These are phyloP conservation scores for Leccinum barrowsii DNA, from an alignment of 768 basidiomycete genomes.

Conservation along the genomic window DNA sequence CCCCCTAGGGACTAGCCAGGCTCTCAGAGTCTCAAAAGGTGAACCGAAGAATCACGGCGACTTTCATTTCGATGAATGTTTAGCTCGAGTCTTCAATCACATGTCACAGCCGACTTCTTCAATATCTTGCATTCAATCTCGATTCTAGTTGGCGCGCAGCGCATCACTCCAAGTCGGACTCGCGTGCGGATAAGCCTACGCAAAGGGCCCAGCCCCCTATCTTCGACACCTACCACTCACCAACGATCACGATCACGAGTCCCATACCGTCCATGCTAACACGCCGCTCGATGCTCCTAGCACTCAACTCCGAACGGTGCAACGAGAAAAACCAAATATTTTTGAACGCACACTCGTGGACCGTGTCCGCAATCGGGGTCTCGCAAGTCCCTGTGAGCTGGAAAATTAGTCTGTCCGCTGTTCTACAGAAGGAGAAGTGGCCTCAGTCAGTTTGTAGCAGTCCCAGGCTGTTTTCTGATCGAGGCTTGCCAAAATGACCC, in stretches of 20 bases:
- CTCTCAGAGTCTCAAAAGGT: background rate
- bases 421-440: background rate
- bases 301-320: background rate
- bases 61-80: background rate
- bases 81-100: background rate
- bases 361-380: no score
- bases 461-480: background rate
- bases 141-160: background rate
- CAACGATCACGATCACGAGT: background rate
- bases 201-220: no score
- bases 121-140: background rate
- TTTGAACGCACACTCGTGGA: background rate
- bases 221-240: background rate
- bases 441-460: background rate
- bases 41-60: background rate
- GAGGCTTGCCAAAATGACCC: background rate
- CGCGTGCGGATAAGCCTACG: background rate
- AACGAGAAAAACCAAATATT: background rate
- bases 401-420: background rate
- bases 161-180: background rate
- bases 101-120: background rate
- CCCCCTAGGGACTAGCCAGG: background rate
- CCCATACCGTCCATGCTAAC: background rate
- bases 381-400: background rate
- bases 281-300: background rate